These are phyloP conservation scores for Arctium lappa DNA, from an alignment of 129 eudicot genomes.

Conservation along the genomic window DNA sequence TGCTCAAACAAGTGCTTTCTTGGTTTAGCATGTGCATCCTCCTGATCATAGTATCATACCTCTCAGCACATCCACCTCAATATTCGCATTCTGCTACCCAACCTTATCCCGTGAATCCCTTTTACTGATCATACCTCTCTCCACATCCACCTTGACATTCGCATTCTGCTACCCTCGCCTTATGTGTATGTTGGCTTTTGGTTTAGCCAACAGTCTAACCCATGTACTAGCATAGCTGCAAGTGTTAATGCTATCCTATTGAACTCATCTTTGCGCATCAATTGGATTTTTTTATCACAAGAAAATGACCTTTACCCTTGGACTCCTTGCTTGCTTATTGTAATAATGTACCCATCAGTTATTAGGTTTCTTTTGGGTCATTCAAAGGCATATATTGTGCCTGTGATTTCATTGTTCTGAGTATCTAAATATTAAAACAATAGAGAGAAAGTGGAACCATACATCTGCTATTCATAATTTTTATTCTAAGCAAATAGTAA, in stretches of 20 bases:
- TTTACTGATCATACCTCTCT: too few species aligned
- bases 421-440: neutral
- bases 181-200: neutral
- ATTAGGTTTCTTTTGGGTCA: neutral
- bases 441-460: neutral
- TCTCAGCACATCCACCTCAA: too few species aligned
- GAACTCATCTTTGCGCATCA: neutral
- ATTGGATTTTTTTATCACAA: neutral
- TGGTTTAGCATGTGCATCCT: too few species aligned
- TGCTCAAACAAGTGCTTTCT: too few species aligned
- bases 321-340: neutral
- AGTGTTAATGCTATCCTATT: neutral
- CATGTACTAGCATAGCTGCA: neutral
- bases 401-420: neutral
- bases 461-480: neutral
- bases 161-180: too few species aligned
- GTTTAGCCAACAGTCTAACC: neutral
- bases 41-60: too few species aligned
- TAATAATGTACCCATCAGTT: neutral
- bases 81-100: too few species aligned
- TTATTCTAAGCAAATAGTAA: neutral
- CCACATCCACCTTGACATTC: neutral
- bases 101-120: too few species aligned
- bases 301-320: neutral
- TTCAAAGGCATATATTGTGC: neutral